Evolutionary conservation across 331 rosid genomes (phyloP).

Genomic region (Acacia concinna): DNA sequence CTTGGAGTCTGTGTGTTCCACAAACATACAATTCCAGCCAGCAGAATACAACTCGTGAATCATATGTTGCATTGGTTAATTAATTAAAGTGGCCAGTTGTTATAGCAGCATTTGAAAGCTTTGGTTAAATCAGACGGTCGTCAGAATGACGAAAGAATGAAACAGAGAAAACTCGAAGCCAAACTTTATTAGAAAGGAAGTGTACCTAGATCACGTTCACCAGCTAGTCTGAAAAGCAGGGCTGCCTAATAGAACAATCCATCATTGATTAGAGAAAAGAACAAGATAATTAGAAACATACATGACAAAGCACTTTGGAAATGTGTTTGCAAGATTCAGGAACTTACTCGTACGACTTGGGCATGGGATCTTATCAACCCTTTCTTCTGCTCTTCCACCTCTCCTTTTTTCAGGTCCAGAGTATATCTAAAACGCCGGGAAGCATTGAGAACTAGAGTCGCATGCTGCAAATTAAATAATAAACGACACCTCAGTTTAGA

Average conservation of each 20-base stretch:
- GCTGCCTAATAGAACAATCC: constrained; percentile 72
- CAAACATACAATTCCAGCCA: not conserved
- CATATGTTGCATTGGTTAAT: not conserved
- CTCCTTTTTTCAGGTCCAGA: constrained; percentile 75
- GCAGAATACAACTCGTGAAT: not conserved
- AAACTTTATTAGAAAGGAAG: constrained; percentile 8
- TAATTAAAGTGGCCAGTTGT: not conserved
- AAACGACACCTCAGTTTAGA: constrained; percentile 34
- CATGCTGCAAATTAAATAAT: constrained; percentile 75
- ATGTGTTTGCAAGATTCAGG: constrained; percentile 12
- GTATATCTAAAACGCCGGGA: constrained; percentile 94
- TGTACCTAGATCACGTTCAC: constrained; percentile 80
- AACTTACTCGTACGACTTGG: constrained; percentile 90
- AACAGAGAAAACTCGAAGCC: not conserved
- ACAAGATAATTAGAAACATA: not conserved
- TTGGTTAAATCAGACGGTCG: constrained; percentile 1
- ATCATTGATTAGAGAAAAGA: constrained; percentile 42
- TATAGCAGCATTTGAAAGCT: not conserved
- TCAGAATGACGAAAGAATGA: not conserved
- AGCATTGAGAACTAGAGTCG: constrained; percentile 91
- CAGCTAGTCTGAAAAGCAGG: constrained; percentile 86
- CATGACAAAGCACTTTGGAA: not conserved
- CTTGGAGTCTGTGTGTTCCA: not conserved
- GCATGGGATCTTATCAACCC: constrained; percentile 92
- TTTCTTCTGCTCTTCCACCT: constrained; percentile 63